Base-by-base conservation (phyloP, 2,329 filamentous ascomycete genomes). In the Aschersonia sp. region DNA sequence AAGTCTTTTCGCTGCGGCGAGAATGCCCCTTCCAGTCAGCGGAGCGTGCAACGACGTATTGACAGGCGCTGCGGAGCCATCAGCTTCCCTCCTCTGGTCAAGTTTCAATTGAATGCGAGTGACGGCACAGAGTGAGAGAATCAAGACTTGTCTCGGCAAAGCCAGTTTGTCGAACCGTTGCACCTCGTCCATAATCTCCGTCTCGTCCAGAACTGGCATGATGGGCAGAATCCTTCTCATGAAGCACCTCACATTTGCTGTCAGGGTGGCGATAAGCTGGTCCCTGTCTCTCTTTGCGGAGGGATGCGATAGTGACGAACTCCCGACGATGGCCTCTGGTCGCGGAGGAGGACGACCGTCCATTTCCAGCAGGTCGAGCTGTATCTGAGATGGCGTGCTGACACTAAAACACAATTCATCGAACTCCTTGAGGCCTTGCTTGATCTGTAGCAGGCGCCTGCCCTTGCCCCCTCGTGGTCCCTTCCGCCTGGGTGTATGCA, bases 181-280 rank as follows among this genome's bases (percentile, higher is more conserved):
- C 9, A 57, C 57, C 44, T 62, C 60, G 5, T 53, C 38, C 2
- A 59, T 47, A 12, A 62, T 51, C n/a, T 57, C 55, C 4, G 58
- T 48, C 28, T 54, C 58, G 29, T 61, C 53, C 5, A 61, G 49
- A 0, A 59, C 58, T 12, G 60, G 60, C 59, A 62, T 61, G 4
- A 62, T 62, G 1, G 60, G 60, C 38, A 59, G 61, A 10, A 62
- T 46, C n/a, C 57, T 51, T n/a, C 53, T 53, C n/a, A 61, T 53
- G 44, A 61, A 62, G 38, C 58, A 53, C 6, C 52, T 54, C 31
- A 61, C 49, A 46, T 62, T 59, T 10, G 59, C 55, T 30, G 51
- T 48, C 5, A 62, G 52, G 2, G 54, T 56, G 0, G 48, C 40
- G 2, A 55, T 55, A 9, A 61, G 50, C 32, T 49, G 53, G 31